Base-by-base conservation (phyloP, 208 protist genomes). In the Wallacemonas sp. region DNA sequence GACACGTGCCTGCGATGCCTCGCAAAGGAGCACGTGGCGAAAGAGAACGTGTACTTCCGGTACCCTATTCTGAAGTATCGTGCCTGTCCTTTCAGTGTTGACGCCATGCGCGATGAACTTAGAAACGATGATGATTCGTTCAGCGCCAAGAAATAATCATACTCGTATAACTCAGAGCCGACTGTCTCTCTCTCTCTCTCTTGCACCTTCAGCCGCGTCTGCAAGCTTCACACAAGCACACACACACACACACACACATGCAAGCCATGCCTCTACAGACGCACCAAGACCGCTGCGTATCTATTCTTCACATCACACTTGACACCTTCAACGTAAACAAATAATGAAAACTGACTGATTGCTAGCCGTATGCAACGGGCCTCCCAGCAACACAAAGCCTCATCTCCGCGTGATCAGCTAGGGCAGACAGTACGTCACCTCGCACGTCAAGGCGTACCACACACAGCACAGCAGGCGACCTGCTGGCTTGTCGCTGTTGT, bases 11-110 rank as follows among this genome's bases (percentile, higher is more conserved):
- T 83, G 44, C 68, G 65, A 11, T 96, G 91, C 67, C 26, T 81
- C 11, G 88, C 80, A 11, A 94, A 93, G 74, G 56, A 79, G 56
- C 76, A 90, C 30, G 80, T 91, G 39, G 91, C 91, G 21, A 66
- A 72, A 53, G 72, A 82, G 15, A 96, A 96, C 62, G 91, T 96
- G 27, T 96, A 90, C 72, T 96, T 90, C 61, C 82, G 91, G 27
- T 96, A 89, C 55, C 91, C 91, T 0, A 68, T 90, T n/a, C 80
- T 96, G 11, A 91, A 91, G 63, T 96, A 96, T 63, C 75, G 84
- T 19, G 59, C 87, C 17, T 94, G 91, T 64, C 91, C 91, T 0
- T 94, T 90, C 59, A 91, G 79, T 47, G 88, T 91, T 1, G 87
- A 94, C 17, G 70, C 77, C 41, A 86, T 90, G 60, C 82, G 91